These are phyloP conservation scores for Rhododendron ferrugineum DNA, from an alignment of 148 eudicot genomes.

Conservation along the genomic window DNA sequence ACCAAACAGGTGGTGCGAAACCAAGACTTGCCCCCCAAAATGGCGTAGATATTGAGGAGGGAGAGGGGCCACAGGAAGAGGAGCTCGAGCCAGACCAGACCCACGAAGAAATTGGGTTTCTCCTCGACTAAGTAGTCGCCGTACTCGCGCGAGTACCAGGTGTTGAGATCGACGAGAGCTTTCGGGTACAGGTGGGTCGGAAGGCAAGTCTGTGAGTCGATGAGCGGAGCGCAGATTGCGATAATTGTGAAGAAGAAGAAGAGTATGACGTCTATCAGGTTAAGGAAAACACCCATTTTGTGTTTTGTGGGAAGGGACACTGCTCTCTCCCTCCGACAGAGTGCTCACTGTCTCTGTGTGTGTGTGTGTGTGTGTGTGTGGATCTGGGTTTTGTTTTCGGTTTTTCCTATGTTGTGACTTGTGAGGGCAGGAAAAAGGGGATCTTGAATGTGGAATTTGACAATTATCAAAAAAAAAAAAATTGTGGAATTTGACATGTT, in stretches of 20 bases:
- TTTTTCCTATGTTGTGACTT: too few relatives aligned
- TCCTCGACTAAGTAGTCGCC: slow-evolving; percentile 37
- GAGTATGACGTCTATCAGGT: slow-evolving; percentile 26
- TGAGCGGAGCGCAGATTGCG: slow-evolving; percentile 33
- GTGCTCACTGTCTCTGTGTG: too few relatives aligned
- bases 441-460: too few relatives aligned
- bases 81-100: slow-evolving; percentile 43
- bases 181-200: slow-evolving; percentile 31
- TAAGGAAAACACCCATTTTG: slow-evolving; percentile 28
- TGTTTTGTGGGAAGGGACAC: neutral
- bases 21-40: slow-evolving; percentile 34
- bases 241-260: slow-evolving; percentile 37
- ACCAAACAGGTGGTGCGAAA: slow-evolving; percentile 40
- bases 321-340: neutral
- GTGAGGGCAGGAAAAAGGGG: too few relatives aligned
- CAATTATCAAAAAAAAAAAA: too few relatives aligned
- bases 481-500: too few relatives aligned
- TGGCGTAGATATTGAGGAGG: slow-evolving; percentile 26
- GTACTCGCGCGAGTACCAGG: slow-evolving; percentile 22
- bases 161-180: slow-evolving; percentile 24
- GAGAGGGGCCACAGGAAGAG: slow-evolving; percentile 45
- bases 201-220: slow-evolving; percentile 28
- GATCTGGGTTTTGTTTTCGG: too few relatives aligned
- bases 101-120: slow-evolving; percentile 47
- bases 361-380: too few relatives aligned